phyloP scores from a whole-genome alignment of 2,329 filamentous ascomycete species.

The Huntiella moniliformis region DNA sequence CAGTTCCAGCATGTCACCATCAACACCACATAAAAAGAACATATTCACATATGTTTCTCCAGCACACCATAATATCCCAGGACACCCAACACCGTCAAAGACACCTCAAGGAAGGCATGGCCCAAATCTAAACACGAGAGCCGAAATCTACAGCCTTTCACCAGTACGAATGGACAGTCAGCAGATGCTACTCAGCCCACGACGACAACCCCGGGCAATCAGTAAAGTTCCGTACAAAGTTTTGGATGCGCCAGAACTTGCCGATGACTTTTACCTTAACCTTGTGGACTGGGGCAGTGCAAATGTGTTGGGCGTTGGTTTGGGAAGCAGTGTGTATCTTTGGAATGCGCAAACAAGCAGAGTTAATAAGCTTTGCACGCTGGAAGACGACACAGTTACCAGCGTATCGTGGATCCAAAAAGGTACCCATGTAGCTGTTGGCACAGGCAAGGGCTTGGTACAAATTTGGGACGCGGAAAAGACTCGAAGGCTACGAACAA shows the following conservation, averaged over 20 bases:
- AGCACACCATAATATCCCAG: constrained; percentile 48
- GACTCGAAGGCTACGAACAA: constrained; percentile 68
- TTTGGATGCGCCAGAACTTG: constrained; percentile 82
- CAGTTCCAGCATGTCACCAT: constrained; percentile 67
- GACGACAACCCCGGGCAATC: constrained; percentile 73
- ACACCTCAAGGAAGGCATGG: constrained; percentile 79
- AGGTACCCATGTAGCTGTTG: constrained; percentile 87
- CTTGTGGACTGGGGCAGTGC: constrained; percentile 94
- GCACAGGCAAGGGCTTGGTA: constrained; percentile 82
- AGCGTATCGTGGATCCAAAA: constrained; percentile 98
- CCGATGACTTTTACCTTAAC: constrained; percentile 95
- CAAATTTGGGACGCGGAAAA: constrained; percentile 96
- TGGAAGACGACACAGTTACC: constrained; percentile 85
- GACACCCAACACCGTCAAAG: constrained; percentile 74
- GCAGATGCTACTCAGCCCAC: constrained; percentile 75
- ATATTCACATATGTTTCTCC: constrained; percentile 83
- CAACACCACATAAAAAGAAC: constrained; percentile 81
- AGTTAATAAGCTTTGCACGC: constrained; percentile 83
- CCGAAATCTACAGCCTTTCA: constrained; percentile 88
- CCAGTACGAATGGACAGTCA: constrained; percentile 87
- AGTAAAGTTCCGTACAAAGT: constrained; percentile 98
- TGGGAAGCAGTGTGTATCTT: constrained; percentile 91
- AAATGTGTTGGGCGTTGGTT: constrained; percentile 80
- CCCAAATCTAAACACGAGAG: constrained; percentile 71
- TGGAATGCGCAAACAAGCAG: constrained; percentile 88